Conservation (phyloP, 129 eudicot species). For the Artemisia argyi region DNA sequence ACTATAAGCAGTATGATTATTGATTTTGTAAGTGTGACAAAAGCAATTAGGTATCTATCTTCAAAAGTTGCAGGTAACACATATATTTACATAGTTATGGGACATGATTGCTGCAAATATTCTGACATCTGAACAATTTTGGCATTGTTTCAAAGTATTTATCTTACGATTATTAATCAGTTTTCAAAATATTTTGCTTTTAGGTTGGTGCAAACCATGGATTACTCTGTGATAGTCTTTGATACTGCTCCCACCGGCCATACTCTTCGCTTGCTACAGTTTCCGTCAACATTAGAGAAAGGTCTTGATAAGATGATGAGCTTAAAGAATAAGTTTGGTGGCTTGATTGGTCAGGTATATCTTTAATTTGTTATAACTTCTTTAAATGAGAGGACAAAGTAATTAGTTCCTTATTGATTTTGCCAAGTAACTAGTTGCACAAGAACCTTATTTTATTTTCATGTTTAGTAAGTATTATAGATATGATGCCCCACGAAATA, state of each 20-base stretch:
- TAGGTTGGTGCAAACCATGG: conserved; percentile 98
- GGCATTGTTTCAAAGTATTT: background rate
- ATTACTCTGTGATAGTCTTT: conserved; percentile 93
- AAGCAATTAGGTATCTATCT: background rate
- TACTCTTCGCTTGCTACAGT: conserved; percentile 88
- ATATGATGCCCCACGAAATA: background rate
- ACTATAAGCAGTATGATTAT: background rate
- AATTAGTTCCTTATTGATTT: background rate
- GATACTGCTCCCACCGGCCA: conserved; percentile 99
- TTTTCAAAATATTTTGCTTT: background rate
- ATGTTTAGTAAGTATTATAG: background rate
- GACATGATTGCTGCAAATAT: background rate
- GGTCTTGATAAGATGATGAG: conserved; percentile 89
- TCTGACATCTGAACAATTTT: background rate
- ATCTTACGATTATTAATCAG: background rate
- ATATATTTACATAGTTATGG: background rate
- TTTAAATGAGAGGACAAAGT: background rate
- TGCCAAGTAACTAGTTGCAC: background rate
- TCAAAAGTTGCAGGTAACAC: background rate
- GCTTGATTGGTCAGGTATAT: conserved; percentile 83
- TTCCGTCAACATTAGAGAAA: conserved; percentile 93
- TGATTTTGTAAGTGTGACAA: background rate
- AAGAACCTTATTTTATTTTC: background rate
- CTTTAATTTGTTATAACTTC: background rate
- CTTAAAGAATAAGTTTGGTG: conserved; percentile 89